Percentiles rank a stretch among this genome's conserved stretches.
Evolutionary conservation across 2,329 filamentous ascomycete species (phyloP).

Genomic region (Claviceps monticola): DNA sequence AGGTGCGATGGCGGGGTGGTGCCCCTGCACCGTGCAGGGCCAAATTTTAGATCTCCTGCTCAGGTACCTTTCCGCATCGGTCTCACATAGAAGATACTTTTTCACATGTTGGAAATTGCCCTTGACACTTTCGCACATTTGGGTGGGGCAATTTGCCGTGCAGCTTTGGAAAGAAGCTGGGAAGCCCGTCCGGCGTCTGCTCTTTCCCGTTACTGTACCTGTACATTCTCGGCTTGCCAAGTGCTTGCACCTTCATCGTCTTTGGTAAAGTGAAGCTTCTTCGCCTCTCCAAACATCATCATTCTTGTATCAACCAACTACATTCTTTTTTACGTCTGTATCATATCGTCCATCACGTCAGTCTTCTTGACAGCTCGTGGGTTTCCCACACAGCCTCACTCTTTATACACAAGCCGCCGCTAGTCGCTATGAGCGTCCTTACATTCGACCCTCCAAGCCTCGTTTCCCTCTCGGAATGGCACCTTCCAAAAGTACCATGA

Average conservation of each 20-base stretch:
- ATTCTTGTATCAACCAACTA: background rate
- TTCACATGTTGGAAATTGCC: too few relatives aligned
- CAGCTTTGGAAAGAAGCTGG: too few relatives aligned
- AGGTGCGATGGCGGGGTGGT: background rate
- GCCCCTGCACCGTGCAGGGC: too few relatives aligned
- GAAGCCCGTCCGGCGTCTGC: background rate
- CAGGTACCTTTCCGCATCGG: too few relatives aligned
- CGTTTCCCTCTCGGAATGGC: background rate
- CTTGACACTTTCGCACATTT: too few relatives aligned
- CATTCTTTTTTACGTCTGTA: conserved; percentile 3
- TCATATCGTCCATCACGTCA: conserved; percentile 1
- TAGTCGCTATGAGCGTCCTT: conserved; percentile 8
- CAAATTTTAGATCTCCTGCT: too few relatives aligned
- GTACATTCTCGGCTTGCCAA: background rate
- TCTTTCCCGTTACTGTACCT: background rate
- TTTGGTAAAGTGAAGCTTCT: background rate
- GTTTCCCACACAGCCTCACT: background rate
- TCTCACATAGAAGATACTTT: too few relatives aligned
- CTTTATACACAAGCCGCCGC: background rate
- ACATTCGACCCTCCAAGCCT: background rate
- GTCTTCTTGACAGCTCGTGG: background rate
- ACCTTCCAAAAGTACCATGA: background rate
- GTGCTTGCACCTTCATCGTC: background rate
- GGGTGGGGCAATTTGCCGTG: too few relatives aligned
- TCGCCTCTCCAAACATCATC: background rate